A percentile compares a stretch with the other conserved stretches of the same genome.
phyloP scores from a whole-genome alignment of 148 eudicot species.

The Diospyros kaki region DNA sequence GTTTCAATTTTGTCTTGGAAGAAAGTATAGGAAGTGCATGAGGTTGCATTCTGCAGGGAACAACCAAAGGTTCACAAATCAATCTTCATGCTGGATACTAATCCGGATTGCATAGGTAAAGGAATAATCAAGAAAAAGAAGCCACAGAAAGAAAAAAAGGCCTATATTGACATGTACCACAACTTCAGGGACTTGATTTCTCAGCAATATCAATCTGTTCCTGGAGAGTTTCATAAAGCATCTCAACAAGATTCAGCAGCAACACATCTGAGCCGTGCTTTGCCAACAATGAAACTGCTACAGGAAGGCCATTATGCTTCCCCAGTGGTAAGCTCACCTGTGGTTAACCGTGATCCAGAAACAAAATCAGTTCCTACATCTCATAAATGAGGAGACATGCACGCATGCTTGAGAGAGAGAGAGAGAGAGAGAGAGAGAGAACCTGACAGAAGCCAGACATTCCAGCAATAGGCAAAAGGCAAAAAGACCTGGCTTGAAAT shows the following conservation, averaged over 20 bases:
- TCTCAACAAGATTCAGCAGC: constrained; percentile 58
- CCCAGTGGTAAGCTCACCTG: constrained; percentile 91
- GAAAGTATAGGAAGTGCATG: no score
- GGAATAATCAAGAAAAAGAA: background rate
- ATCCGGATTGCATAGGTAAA: background rate
- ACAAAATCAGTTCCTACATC: background rate
- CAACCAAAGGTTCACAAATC: background rate
- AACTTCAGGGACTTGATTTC: constrained; percentile 19
- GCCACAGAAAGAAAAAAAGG: background rate
- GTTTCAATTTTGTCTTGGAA: no score
- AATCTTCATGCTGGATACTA: no score
- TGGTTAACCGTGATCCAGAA: constrained; percentile 6
- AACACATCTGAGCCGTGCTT: constrained; percentile 82
- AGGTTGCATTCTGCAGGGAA: background rate
- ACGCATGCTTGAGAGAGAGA: constrained; percentile 4
- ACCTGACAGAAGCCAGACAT: constrained; percentile 95
- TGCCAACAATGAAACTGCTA: constrained; percentile 67
- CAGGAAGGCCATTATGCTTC: constrained; percentile 60
- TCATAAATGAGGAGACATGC: background rate
- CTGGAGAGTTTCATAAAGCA: constrained; percentile 40
- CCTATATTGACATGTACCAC: background rate
- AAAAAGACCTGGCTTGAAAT: constrained; percentile 69
- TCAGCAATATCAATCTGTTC: constrained; percentile 33
- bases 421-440: constrained; percentile 11
- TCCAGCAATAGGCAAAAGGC: constrained; percentile 79